Evolutionary conservation across 768 basidiomycete genomes (phyloP).

Genomic region (Boletellus emodensis): DNA sequence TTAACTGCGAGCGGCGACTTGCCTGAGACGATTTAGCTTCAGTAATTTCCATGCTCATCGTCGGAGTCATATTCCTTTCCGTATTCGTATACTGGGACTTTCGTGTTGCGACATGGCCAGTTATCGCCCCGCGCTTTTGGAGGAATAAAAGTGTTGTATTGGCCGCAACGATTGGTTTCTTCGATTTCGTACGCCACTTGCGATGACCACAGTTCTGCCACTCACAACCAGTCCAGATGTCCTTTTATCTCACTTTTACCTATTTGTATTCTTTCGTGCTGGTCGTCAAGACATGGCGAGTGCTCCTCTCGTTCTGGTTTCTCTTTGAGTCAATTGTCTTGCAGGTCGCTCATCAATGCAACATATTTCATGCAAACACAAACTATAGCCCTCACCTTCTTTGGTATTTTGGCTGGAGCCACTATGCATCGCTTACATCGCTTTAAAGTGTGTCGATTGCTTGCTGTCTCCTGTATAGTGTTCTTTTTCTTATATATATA

Average conservation of each 20-base stretch:
- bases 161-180: conserved; percentile 57
- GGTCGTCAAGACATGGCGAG: conserved; percentile 47
- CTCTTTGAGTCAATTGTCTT: conserved; percentile 5
- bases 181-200: conserved; percentile 47
- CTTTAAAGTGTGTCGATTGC: conserved; percentile 43
- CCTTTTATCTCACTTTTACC: conserved; percentile 65
- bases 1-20: neutral
- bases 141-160: conserved; percentile 55
- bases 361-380: conserved; percentile 64
- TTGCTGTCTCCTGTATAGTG: neutral
- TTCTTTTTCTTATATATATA: neutral
- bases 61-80: conserved; percentile 44
- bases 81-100: conserved; percentile 45
- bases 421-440: conserved; percentile 50
- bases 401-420: conserved; percentile 57
- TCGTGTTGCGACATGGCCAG: conserved; percentile 51
- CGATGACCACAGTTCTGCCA: neutral
- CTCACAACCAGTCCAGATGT: conserved; percentile 37
- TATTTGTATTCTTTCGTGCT: conserved; percentile 71
- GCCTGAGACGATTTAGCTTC: conserved; percentile 33
- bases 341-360: conserved; percentile 51
- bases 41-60: conserved; percentile 48
- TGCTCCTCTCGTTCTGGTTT: neutral
- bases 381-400: conserved; percentile 57
- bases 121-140: conserved; percentile 58